Evolutionary conservation across 2,329 filamentous ascomycete species (phyloP).

Genomic region (Lachnellula willkommii): DNA sequence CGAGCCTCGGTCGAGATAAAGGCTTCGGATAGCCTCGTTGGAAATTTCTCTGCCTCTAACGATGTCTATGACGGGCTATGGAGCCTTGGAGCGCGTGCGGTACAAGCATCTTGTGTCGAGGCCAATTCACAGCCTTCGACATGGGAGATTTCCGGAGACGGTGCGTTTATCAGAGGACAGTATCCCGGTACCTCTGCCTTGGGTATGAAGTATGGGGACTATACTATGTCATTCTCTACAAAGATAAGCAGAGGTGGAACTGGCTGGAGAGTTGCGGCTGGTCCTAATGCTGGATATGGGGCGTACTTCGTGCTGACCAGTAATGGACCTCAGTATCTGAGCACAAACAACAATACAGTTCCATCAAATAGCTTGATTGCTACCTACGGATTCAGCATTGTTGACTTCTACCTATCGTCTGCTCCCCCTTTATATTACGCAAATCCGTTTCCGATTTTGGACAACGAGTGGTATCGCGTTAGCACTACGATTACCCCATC

Average conservation of each 20-base stretch:
- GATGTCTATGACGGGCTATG: constrained; percentile 33
- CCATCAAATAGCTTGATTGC: constrained; percentile 34
- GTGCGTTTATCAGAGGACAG: constrained; percentile 34
- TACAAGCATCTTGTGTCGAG: constrained; percentile 35
- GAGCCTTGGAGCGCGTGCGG: constrained; percentile 34
- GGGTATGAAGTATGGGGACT: constrained; percentile 28
- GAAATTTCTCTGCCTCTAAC: constrained; percentile 30
- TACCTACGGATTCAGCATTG: constrained; percentile 32
- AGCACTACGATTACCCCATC: constrained; percentile 30
- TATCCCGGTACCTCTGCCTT: constrained; percentile 28
- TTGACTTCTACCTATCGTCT: constrained; percentile 34
- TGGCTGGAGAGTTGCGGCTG: constrained; percentile 33
- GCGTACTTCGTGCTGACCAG: constrained; percentile 7
- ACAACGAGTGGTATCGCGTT: constrained; percentile 36
- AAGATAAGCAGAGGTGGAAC: constrained; percentile 36
- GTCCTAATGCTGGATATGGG: too few species aligned
- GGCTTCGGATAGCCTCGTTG: constrained; percentile 26
- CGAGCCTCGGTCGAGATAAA: constrained; percentile 26
- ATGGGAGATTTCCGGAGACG: constrained; percentile 33
- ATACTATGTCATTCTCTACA: constrained; percentile 35
- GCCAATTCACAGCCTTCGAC: constrained; percentile 34
- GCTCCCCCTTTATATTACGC: constrained; percentile 21
- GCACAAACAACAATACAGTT: constrained; percentile 33
- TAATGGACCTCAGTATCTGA: constrained; percentile 28
- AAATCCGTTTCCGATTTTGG: constrained; percentile 28